phyloP scores from a whole-genome alignment of 495 filamentous ascomycete genomes.

The Jackrogersella multiformis region DNA sequence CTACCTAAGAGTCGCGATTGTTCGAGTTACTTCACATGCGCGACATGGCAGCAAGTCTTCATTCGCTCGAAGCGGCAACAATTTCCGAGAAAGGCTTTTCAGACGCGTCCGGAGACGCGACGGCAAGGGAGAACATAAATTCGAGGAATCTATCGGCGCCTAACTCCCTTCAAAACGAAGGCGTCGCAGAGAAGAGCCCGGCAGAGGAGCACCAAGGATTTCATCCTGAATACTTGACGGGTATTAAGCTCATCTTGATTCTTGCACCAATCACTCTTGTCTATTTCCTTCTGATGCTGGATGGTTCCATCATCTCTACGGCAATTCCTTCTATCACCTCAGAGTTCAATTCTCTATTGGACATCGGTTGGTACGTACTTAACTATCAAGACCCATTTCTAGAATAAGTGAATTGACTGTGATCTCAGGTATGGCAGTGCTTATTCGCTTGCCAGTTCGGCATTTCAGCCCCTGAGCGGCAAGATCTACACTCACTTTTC shows the following conservation, averaged over 20 bases:
- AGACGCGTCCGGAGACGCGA: neutral
- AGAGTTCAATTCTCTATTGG: constrained; percentile 54
- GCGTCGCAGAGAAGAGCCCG: neutral
- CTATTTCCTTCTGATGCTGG: constrained; percentile 59
- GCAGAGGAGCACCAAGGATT: neutral
- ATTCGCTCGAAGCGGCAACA: neutral
- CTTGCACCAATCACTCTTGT: constrained; percentile 47
- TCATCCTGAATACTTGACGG: constrained; percentile 20
- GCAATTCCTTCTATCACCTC: constrained; percentile 48
- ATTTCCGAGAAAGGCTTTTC: neutral
- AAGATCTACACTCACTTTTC: constrained; percentile 56
- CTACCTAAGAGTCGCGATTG: too few species aligned
- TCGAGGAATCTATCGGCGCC: neutral
- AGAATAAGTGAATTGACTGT: neutral
- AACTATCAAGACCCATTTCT: neutral
- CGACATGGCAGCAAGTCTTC: neutral
- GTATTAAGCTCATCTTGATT: constrained; percentile 18
- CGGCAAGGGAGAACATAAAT: neutral
- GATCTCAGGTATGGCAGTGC: neutral
- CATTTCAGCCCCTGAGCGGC: constrained; percentile 55
- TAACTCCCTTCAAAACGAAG: neutral
- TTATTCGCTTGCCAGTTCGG: constrained; percentile 33
- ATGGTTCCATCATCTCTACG: constrained; percentile 59
- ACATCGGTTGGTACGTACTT: constrained; percentile 64
- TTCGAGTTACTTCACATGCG: neutral